phyloP scores from a whole-genome alignment of 371 early-diverging fungal species.

The Umbelopsis sp. region DNA sequence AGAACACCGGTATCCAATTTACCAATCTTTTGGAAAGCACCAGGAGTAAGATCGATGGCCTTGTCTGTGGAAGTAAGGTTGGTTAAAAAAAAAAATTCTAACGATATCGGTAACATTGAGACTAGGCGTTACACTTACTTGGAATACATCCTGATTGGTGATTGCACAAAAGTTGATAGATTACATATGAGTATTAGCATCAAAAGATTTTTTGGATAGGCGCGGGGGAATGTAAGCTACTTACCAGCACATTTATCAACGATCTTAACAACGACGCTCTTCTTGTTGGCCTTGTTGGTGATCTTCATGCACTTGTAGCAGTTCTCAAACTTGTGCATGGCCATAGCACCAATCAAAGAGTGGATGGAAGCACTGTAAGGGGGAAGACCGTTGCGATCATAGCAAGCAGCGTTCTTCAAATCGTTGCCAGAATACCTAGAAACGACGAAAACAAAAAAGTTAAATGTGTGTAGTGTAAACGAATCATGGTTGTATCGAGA shows the following conservation, averaged over 20 bases:
- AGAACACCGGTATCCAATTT: constrained; percentile 45
- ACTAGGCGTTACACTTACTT: constrained; percentile 23
- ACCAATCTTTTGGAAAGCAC: constrained; percentile 32
- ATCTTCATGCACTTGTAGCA: constrained; percentile 60
- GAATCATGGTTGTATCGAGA: neutral
- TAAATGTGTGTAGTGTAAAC: neutral
- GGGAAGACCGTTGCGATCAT: constrained; percentile 49
- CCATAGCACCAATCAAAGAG: constrained; percentile 56
- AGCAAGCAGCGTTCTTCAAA: constrained; percentile 56
- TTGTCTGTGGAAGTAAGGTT: constrained; percentile 20
- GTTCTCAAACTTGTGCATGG: constrained; percentile 50
- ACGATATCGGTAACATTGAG: neutral
- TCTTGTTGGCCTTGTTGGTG: constrained; percentile 43
- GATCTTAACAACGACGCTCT: constrained; percentile 30
- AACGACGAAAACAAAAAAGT: neutral
- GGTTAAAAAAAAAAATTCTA: no score
- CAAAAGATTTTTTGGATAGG: neutral
- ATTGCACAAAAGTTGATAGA: neutral
- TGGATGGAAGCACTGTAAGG: constrained; percentile 40
- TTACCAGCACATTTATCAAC: constrained; percentile 40
- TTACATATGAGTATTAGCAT: constrained; percentile 13
- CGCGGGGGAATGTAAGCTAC: neutral
- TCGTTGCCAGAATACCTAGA: constrained; percentile 50
- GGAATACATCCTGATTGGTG: constrained; percentile 24
- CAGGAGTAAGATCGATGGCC: constrained; percentile 40